Percentiles rank a stretch among this genome's conserved stretches.
Conservation (phyloP, 768 basidiomycete genomes). For the Mycena metata region DNA sequence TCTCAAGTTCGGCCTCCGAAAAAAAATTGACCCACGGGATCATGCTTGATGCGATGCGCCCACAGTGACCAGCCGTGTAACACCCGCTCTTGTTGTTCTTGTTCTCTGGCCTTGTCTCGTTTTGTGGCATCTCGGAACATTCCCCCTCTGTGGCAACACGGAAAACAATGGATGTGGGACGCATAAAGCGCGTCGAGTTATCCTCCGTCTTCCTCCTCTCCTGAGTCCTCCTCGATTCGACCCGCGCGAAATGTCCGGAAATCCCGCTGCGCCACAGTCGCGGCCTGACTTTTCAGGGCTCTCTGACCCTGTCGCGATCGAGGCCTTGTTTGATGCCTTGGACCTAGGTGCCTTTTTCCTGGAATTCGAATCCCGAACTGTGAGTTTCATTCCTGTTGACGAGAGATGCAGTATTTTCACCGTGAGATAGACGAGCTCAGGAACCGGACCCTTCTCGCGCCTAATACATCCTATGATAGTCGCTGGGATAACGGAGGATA, state of each 20-base stretch:
- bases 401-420: background rate
- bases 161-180: no score
- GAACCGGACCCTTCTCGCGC: background rate
- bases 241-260: background rate
- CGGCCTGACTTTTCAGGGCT: background rate
- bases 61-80: conserved; percentile 7
- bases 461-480: background rate
- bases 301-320: background rate
- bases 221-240: no score
- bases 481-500: background rate
- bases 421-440: background rate
- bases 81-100: conserved; percentile 1
- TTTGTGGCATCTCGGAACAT: conserved; percentile 1
- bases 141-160: no score
- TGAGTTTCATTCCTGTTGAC: background rate
- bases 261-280: background rate
- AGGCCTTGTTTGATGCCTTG: background rate
- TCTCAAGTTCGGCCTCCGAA: background rate
- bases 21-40: no score
- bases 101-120: conserved; percentile 3
- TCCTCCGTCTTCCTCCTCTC: no score
- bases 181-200: no score
- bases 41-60: background rate
- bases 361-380: background rate
- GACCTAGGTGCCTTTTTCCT: background rate